Evolutionary conservation across 352 stramenopile genomes (phyloP).

Genomic region (Phytophthora podocarpi): DNA sequence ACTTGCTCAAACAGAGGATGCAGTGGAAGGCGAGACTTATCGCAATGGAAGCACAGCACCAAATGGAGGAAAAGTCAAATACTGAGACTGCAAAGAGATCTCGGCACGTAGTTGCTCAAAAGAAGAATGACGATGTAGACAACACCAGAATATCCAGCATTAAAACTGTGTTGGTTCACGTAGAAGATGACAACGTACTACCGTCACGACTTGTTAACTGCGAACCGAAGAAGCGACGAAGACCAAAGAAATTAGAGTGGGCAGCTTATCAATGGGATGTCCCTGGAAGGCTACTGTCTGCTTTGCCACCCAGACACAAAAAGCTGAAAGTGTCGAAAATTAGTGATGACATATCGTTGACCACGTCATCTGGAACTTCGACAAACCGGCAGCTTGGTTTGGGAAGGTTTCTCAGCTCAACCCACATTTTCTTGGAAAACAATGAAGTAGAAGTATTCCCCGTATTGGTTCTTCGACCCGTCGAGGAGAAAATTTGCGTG

Average conservation of each 20-base stretch:
- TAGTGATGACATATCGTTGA: conserved; percentile 44
- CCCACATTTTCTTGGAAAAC: conserved; percentile 53
- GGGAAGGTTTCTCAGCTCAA: conserved; percentile 51
- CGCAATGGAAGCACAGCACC: conserved; percentile 59
- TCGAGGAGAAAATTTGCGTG: conserved; percentile 39
- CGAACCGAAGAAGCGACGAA: conserved; percentile 26
- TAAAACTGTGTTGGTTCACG: conserved; percentile 26
- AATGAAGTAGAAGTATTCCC: conserved; percentile 73
- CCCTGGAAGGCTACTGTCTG: conserved; percentile 11
- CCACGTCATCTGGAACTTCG: conserved; percentile 36
- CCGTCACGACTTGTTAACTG: conserved; percentile 49
- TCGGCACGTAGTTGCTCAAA: background rate
- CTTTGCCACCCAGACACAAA: conserved; percentile 16
- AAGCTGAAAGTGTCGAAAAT: conserved; percentile 46
- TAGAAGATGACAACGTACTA: conserved; percentile 28
- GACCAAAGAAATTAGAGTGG: conserved; percentile 31
- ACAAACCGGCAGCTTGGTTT: conserved; percentile 26
- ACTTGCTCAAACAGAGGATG: conserved; percentile 33
- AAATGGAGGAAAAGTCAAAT: conserved; percentile 29
- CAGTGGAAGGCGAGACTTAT: conserved; percentile 59
- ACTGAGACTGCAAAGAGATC: background rate
- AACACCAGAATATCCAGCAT: background rate
- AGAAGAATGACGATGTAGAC: background rate
- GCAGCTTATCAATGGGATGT: conserved; percentile 28
- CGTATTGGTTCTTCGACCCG: conserved; percentile 57